Base-by-base conservation (phyloP, 768 basidiomycete genomes). In the Mycena metata region DNA sequence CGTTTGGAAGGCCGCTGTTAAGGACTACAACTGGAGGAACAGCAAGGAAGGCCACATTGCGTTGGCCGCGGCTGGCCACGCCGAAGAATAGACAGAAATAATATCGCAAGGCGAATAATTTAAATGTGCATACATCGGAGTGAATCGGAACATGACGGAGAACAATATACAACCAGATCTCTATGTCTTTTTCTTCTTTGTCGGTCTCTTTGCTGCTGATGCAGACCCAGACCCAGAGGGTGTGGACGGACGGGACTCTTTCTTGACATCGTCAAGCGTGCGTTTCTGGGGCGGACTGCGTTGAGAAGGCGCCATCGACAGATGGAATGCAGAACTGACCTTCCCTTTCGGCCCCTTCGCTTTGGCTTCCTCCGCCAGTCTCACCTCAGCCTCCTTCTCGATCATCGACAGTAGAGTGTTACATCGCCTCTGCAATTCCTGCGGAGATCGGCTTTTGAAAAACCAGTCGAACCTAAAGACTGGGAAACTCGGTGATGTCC, bases 381-480 rank as follows among this genome's bases (percentile, higher is more conserved):
- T 86, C 51, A 83, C 81, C 76, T 87, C 87, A n/a, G 90, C 91
- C 79, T 99, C 97, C 83, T 96, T 97, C 82, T 95, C 91, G 69
- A 99, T 94, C 89, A 98, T 94, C 12, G 90, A 85, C 30, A 98
- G 75, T 42, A 98, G 77, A 2, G 97, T 98, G 73, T 91, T 91
- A 74, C 96, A 98, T 60, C 97, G 83, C 70, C 97, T 83, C 75
- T 91, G 90, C 64, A 99, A 81, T 80, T 99, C 97, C 74, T 94
- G 91, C 3, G 95, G 90, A 13, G 93, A 94, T 61, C 97, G 83
- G 71, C 94, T 95, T 84, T 97, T 96, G 86, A 96, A 92, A 83
- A 98, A 98, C 97, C 96, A 98, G 76, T 98, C 96, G 74, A 99
- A 99, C 23, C 96, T 85, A 83, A 98, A 99, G 16, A 96, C 93